phyloP scores from a whole-genome alignment of 1,139 yeast genomes.

The Casaregolazyma lundiana region DNA sequence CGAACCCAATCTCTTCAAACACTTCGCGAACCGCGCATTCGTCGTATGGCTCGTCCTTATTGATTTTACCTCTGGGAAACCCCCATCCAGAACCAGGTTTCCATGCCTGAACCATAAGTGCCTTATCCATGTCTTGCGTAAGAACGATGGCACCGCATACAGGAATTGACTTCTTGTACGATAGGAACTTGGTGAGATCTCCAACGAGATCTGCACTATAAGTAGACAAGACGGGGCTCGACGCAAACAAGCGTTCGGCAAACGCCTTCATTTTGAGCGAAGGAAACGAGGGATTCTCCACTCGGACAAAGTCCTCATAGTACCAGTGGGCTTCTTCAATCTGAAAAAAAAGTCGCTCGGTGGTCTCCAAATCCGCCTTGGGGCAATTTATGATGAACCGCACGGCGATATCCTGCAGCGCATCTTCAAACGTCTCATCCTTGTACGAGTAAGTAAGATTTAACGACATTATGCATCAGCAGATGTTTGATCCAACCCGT shows the following conservation, averaged over 20 bases:
- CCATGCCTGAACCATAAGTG: slow-evolving; percentile 78
- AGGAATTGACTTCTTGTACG: slow-evolving; percentile 86
- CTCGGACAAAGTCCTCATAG: slow-evolving; percentile 79
- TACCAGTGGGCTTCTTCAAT: slow-evolving; percentile 99
- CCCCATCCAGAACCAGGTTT: slow-evolving; percentile 84
- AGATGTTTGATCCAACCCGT: too few relatives aligned
- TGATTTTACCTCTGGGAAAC: slow-evolving; percentile 94
- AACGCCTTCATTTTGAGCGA: slow-evolving; percentile 75
- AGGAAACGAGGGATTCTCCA: slow-evolving; percentile 72
- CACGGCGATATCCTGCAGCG: slow-evolving; percentile 81
- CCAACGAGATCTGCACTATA: slow-evolving; percentile 25
- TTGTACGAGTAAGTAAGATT: slow-evolving; percentile 24
- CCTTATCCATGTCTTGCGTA: slow-evolving; percentile 63
- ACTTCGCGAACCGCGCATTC: slow-evolving; percentile 94
- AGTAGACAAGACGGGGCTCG: slow-evolving; percentile 63
- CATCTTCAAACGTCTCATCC: slow-evolving; percentile 56
- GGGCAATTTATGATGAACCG: slow-evolving; percentile 91
- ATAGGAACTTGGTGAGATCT: slow-evolving; percentile 50
- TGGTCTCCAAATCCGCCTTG: slow-evolving; percentile 77
- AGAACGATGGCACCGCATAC: slow-evolving; percentile 94
- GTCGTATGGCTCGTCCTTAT: slow-evolving; percentile 87
- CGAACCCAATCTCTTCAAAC: slow-evolving; percentile 92
- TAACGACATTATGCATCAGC: slow-evolving; percentile 21
- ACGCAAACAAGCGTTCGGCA: slow-evolving; percentile 63
- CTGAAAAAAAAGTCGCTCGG: slow-evolving; percentile 86